phyloP scores from a whole-genome alignment of 257 asterid species.

The Solanum sejunctum region DNA sequence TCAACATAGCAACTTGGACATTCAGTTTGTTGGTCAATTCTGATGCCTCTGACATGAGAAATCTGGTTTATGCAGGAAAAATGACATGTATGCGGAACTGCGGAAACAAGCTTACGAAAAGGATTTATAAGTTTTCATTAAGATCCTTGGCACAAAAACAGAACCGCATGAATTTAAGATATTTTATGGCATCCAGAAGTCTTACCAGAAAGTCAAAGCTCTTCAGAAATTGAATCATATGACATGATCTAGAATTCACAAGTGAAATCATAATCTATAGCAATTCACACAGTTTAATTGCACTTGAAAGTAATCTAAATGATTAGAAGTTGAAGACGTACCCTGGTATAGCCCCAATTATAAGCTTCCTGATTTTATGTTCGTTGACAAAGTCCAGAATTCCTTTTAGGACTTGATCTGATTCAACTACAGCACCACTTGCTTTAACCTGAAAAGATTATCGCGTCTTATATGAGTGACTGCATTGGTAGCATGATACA shows the following conservation, averaged over 20 bases:
- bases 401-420: slow-evolving; percentile 51
- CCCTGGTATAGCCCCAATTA: slow-evolving; percentile 70
- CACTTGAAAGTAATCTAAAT: neutral
- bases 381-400: slow-evolving; percentile 50
- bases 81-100: neutral
- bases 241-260: neutral
- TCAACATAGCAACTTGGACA: neutral
- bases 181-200: neutral
- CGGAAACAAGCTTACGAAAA: neutral
- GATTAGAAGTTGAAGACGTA: slow-evolving; percentile 26
- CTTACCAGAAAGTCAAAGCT: neutral
- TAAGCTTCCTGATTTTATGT: slow-evolving; percentile 43
- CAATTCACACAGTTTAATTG: neutral
- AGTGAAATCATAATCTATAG: neutral
- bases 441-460: slow-evolving; percentile 51
- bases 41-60: neutral
- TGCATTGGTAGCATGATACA: neutral
- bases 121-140: neutral
- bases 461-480: neutral
- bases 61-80: neutral
- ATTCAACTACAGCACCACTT: slow-evolving; percentile 41
- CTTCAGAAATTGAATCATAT: neutral
- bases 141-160: neutral
- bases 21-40: neutral
- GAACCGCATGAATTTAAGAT: neutral